These are phyloP conservation scores for Prototheca cutis DNA, from an alignment of 163 green algal genomes.

Conservation along the genomic window DNA sequence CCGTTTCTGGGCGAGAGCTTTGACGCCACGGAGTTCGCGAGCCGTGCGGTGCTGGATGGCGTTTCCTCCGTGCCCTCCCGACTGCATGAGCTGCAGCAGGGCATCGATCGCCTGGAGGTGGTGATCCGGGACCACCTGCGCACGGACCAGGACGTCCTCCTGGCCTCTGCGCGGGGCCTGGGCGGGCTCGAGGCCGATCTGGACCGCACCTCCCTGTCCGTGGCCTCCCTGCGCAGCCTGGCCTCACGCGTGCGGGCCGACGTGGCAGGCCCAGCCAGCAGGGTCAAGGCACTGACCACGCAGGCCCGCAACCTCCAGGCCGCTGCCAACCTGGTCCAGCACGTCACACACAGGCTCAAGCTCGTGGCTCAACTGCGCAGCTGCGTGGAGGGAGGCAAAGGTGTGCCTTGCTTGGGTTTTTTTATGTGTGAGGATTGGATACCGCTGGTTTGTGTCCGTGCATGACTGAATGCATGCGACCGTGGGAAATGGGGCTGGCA, in stretches of 20 bases:
- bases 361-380: conserved; percentile 20
- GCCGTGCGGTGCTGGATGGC: conserved; percentile 41
- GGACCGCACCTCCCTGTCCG: conserved; percentile 44
- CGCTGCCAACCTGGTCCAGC: conserved; percentile 67
- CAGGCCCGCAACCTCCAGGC: conserved; percentile 73
- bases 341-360: conserved; percentile 67
- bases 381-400: neutral
- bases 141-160: conserved; percentile 37
- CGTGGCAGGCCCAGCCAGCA: conserved; percentile 64
- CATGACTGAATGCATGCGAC: too few relatives aligned
- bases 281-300: conserved; percentile 47
- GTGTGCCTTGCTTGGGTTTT: neutral
- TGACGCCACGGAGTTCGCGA: conserved; percentile 63
- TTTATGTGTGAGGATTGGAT: too few relatives aligned
- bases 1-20: conserved; percentile 56
- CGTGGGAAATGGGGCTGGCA: too few relatives aligned
- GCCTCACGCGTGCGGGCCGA: conserved; percentile 61
- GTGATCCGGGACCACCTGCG: conserved; percentile 41
- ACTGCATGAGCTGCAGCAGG: conserved; percentile 48
- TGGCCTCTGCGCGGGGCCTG: conserved; percentile 29
- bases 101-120: conserved; percentile 45
- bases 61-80: conserved; percentile 52
- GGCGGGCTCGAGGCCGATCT: conserved; percentile 18
- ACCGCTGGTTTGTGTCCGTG: too few relatives aligned
- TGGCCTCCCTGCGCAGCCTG: conserved; percentile 60